A percentile compares a stretch with the other conserved stretches of the same genome.
These are phyloP conservation scores for Trichoderma lentiforme DNA, from an alignment of 2,329 filamentous ascomycete species.

Conservation along the genomic window DNA sequence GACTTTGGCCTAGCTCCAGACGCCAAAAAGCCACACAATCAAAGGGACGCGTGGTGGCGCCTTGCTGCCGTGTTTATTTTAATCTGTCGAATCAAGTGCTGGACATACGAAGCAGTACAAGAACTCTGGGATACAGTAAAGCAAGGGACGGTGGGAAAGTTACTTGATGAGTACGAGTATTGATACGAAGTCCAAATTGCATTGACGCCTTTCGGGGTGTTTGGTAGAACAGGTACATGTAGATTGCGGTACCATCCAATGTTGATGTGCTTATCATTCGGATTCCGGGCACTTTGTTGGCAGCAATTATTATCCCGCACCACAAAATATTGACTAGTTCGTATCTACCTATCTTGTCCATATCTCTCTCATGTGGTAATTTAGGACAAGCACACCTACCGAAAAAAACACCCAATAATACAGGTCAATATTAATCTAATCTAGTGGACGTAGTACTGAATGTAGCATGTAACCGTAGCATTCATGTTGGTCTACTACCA, in stretches of 20 bases:
- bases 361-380: not conserved
- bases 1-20: not conserved
- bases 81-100: slow-evolving; percentile 10
- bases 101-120: not conserved
- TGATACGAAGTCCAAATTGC: not conserved
- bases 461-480: not conserved
- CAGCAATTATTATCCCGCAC: not conserved
- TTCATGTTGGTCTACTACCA: not conserved
- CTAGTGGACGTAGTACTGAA: not conserved
- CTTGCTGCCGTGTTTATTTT: slow-evolving; percentile 17
- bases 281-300: not conserved
- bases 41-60: slow-evolving; percentile 10
- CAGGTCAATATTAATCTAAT: not conserved
- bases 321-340: not conserved
- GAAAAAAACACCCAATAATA: not conserved
- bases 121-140: not conserved
- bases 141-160: not conserved
- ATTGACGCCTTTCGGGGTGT: not conserved
- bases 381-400: not conserved
- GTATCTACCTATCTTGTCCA: not conserved
- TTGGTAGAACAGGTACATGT: not conserved
- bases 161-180: not conserved
- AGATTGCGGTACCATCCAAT: not conserved
- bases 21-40: slow-evolving; percentile 14
- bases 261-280: not conserved